Evolutionary conservation across 2,329 filamentous ascomycete species (phyloP).

Genomic region (Pseudogymnoascus sp.): DNA sequence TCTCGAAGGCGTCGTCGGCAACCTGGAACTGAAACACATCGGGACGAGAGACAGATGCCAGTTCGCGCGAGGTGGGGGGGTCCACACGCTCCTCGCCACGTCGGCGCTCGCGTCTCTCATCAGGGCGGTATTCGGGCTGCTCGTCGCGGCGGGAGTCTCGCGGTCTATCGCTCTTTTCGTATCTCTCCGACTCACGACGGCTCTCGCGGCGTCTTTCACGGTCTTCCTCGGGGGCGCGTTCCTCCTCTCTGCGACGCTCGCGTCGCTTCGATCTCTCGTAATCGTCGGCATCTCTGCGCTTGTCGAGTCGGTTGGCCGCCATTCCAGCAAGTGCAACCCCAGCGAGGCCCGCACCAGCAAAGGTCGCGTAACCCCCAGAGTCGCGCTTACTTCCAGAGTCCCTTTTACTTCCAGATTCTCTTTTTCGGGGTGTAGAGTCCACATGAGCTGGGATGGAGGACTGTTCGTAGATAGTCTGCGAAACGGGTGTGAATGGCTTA

Average conservation of each 20-base stretch:
- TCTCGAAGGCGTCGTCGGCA: constrained; percentile 3
- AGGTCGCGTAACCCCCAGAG: constrained; percentile 22
- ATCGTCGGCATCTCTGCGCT: constrained; percentile 23
- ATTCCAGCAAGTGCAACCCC: constrained; percentile 40
- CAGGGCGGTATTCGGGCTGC: constrained; percentile 10
- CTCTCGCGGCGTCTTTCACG: neutral
- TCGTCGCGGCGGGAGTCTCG: constrained; percentile 13
- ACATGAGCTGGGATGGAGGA: neutral
- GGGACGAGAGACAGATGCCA: neutral
- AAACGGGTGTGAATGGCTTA: constrained; percentile 67
- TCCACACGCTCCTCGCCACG: constrained; percentile 20
- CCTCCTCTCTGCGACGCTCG: constrained; percentile 26
- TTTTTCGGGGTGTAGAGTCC: constrained; percentile 3
- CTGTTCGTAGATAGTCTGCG: constrained; percentile 57
- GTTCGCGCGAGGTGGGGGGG: neutral
- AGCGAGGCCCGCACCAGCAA: constrained; percentile 27
- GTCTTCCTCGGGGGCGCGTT: neutral
- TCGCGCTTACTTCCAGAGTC: neutral
- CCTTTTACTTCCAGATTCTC: neutral
- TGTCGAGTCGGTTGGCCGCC: constrained; percentile 30
- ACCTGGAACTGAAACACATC: constrained; percentile 1
- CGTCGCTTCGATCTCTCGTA: constrained; percentile 22
- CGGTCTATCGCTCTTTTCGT: constrained; percentile 7
- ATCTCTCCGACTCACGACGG: neutral
- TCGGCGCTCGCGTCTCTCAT: constrained; percentile 12